Evolutionary conservation across 331 rosid species (phyloP).

Genomic region (Quercus phellos): DNA sequence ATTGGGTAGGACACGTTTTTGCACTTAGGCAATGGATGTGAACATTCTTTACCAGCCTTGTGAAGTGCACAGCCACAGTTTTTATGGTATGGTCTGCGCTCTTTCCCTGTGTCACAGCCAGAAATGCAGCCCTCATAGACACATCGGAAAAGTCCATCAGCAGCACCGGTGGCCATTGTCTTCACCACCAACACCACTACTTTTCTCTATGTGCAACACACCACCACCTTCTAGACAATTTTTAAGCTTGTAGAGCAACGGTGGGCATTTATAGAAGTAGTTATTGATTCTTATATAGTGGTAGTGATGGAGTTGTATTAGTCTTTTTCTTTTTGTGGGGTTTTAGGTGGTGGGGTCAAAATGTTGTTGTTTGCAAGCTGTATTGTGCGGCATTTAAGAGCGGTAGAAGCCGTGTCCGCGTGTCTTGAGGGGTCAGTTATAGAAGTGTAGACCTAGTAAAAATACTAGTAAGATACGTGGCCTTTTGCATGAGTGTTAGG

Average conservation of each 20-base stretch:
- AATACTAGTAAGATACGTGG: background rate
- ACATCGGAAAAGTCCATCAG: conserved; percentile 28
- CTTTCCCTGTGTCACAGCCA: conserved; percentile 21
- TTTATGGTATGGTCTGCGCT: conserved; percentile 45
- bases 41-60: background rate
- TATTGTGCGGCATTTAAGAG: conserved; percentile 14
- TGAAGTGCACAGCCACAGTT: conserved; percentile 48
- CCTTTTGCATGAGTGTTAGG: background rate
- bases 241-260: background rate
- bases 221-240: background rate
- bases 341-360: background rate
- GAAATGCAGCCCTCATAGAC: conserved; percentile 37
- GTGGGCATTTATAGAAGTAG: background rate
- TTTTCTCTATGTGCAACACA: too few species aligned
- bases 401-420: conserved; percentile 24
- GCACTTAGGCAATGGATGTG: conserved; percentile 10
- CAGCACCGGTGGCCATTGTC: background rate
- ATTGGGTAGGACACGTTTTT: conserved; percentile 37
- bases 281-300: background rate
- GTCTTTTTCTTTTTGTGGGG: background rate
- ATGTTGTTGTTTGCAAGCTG: conserved; percentile 18
- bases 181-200: background rate
- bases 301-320: too few species aligned
- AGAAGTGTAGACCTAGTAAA: background rate
- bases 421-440: conserved; percentile 10